phyloP scores from a whole-genome alignment of 73 alveolate species.

The Paramecium sexaurelia region DNA sequence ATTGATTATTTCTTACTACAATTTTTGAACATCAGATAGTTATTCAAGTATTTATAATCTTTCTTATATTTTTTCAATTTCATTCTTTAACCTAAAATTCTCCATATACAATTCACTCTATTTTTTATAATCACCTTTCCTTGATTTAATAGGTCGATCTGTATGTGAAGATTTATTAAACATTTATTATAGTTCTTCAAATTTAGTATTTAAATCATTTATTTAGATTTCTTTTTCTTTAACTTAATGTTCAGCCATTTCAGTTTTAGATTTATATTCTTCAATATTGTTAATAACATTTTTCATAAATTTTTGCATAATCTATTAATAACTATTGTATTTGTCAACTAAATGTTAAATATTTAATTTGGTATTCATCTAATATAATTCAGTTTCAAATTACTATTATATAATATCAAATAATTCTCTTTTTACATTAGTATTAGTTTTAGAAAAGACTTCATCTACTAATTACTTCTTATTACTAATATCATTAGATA shows the following conservation, averaged over 20 bases:
- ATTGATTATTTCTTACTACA: neutral
- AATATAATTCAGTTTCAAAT: conserved; percentile 26
- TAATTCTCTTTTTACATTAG: neutral
- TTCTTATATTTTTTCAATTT: conserved; percentile 8
- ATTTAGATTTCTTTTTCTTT: conserved; percentile 2
- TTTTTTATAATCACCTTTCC: neutral
- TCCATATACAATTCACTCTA: conserved; percentile 35
- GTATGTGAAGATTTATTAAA: neutral
- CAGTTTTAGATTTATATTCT: neutral
- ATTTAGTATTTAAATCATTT: neutral
- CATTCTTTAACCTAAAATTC: conserved; percentile 2
- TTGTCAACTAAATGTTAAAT: neutral
- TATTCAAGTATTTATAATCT: neutral
- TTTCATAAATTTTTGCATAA: neutral
- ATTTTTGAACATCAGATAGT: conserved; percentile 1
- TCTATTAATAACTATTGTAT: neutral
- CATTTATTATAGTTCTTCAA: neutral
- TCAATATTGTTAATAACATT: neutral
- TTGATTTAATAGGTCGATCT: neutral
- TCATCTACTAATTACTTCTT: conserved; percentile 10
- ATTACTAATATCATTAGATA: neutral
- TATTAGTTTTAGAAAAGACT: neutral
- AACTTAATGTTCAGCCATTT: neutral
- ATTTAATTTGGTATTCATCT: neutral
- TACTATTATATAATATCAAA: neutral